Evolutionary conservation across 164 flowering plant species (phyloP).

Genomic region (Berberis thunbergii): DNA sequence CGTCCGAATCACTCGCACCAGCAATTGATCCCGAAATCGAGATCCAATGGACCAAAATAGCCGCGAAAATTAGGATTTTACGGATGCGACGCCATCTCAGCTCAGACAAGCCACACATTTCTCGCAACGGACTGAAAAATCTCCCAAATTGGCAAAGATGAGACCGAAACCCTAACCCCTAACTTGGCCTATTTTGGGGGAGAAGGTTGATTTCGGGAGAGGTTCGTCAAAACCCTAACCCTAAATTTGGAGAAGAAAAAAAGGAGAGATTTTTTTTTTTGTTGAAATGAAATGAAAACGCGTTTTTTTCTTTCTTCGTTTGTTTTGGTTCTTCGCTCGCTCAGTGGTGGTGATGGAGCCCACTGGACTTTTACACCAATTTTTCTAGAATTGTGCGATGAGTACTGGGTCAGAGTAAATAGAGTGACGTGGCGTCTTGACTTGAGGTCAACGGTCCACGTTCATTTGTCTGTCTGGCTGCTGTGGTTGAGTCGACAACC

Average conservation of each 20-base stretch:
- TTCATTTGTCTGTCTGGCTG: no score
- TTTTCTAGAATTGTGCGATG: not conserved
- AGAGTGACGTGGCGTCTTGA: no score
- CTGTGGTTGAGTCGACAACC: no score
- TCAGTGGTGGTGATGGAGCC: not conserved
- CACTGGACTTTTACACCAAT: not conserved
- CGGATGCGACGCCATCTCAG: not conserved
- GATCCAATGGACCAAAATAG: slow-evolving; percentile 2
- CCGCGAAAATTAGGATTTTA: slow-evolving; percentile 14
- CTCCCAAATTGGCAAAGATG: no score
- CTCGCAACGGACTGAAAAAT: no score
- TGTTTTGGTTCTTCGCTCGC: not conserved
- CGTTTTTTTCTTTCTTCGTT: not conserved
- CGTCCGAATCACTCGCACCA: slow-evolving; percentile 23
- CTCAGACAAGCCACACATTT: no score
- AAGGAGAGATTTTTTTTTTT: not conserved
- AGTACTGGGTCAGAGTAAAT: no score
- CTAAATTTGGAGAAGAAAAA: slow-evolving; percentile 3
- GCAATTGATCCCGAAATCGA: slow-evolving; percentile 4
- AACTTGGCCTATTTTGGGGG: no score
- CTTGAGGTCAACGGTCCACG: no score
- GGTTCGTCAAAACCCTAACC: slow-evolving; percentile 13
- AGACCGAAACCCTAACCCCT: no score
- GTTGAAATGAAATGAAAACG: not conserved
- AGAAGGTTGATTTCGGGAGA: not conserved